Evolutionary conservation across 768 basidiomycete species (phyloP), one percentile per base, ranked within the genome.

Genomic region (Leccinum imitatum): DNA sequence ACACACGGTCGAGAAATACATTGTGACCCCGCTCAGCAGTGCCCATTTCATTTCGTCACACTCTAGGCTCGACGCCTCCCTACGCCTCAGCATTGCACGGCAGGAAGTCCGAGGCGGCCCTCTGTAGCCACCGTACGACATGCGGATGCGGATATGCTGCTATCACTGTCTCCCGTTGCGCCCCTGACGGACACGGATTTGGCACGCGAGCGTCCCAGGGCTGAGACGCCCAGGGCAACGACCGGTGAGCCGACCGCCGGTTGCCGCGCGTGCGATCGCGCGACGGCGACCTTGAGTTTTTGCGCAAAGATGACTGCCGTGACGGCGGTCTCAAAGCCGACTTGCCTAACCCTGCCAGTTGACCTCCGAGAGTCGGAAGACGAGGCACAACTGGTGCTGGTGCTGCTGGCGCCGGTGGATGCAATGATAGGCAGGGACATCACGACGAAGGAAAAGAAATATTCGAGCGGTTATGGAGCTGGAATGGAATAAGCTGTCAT

Each of bases 261-360:
- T 41, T 39, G 15, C 39, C 41, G 46, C 30, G 4, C 19, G 21
- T 41, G 64, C 14, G 67, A 51, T 8, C 58, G 62, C 25, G 62
- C 62, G 21, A 53, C 65, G 21, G 65, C 60, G 23, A 54, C 50
- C 61, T 69, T 67, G 48, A 69, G 68, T 50, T 61, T 69, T 19
- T 65, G 63, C 5, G 65, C 54, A 56, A 69, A 69, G 56, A 69
- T 50, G 54, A 67, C 53, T 0, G 65, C 68, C 17, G 58, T 65
- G 39, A 69, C 68, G 6, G 60, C 68, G 15, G 65, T 69, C 59
- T 67, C 63, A 19, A 69, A 69, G 50, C 68, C 59, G 37, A 67
- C 65, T 37, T 57, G 59, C 13, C 65, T 63, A 46, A 8, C 56
- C 27, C 53, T 52, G 6, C n/a, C n/a, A 19, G 10, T 44, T 19